Evolutionary conservation across 176 grass and related monocot genomes (phyloP).

Genomic region (Metroxylon sagu): DNA sequence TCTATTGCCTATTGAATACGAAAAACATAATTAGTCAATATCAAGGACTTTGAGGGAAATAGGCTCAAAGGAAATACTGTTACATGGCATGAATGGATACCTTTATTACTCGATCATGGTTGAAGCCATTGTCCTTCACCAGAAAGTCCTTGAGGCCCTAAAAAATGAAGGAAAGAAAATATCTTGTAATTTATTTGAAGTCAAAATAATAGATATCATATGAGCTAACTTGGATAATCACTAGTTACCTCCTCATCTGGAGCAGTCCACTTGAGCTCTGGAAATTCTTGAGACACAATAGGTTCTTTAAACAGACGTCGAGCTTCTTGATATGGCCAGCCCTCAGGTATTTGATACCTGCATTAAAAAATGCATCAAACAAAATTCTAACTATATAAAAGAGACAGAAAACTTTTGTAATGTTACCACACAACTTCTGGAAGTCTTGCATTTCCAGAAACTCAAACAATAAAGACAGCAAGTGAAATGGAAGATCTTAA

Average conservation of each 20-base stretch:
- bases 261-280: constrained; percentile 61
- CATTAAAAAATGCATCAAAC: background rate
- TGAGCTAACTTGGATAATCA: background rate
- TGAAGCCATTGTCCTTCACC: constrained; percentile 79
- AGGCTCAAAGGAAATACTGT: too few species aligned
- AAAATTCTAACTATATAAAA: too few species aligned
- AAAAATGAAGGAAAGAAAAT: constrained; percentile 9
- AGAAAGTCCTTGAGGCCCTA: constrained; percentile 69
- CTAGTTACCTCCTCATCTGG: constrained; percentile 56
- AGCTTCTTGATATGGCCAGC: constrained; percentile 92
- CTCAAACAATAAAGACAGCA: too few species aligned
- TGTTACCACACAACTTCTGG: too few species aligned
- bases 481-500: too few species aligned
- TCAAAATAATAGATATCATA: background rate
- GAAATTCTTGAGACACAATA: constrained; percentile 44
- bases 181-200: constrained; percentile 12
- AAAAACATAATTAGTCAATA: background rate
- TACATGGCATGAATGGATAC: constrained; percentile 16
- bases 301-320: constrained; percentile 73
- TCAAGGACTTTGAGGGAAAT: too few species aligned
- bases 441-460: too few species aligned
- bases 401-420: too few species aligned
- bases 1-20: constrained; percentile 58
- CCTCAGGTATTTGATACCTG: constrained; percentile 80
- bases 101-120: constrained; percentile 67